Percentiles rank a stretch among this genome's conserved stretches.
These are phyloP conservation scores for Collybiopsis confluens DNA, from an alignment of 768 basidiomycete species.

Conservation along the genomic window DNA sequence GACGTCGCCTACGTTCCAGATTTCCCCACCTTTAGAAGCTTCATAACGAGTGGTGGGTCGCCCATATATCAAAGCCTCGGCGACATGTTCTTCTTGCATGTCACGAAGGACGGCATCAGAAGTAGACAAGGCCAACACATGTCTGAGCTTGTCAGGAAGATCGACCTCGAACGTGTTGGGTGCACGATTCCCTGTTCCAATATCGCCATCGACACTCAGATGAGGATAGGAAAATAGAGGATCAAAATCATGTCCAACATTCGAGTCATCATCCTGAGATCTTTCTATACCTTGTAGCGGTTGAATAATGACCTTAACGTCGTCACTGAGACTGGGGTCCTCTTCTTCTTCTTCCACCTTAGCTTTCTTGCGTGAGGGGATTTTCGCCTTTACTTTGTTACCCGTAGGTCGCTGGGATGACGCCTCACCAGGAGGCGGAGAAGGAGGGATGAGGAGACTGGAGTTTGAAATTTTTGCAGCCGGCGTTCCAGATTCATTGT, in stretches of 20 bases:
- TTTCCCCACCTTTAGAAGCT: slow-evolving; percentile 59
- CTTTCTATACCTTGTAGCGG: not conserved
- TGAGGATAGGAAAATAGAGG: slow-evolving; percentile 28
- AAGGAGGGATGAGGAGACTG: slow-evolving; percentile 55
- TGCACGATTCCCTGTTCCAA: slow-evolving; percentile 26
- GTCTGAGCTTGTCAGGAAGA: slow-evolving; percentile 62
- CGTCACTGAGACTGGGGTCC: slow-evolving; percentile 20
- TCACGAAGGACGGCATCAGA: slow-evolving; percentile 34
- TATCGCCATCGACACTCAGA: slow-evolving; percentile 17
- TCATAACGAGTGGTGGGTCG: slow-evolving; percentile 53
- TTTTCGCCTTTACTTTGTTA: slow-evolving; percentile 30
- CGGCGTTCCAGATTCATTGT: slow-evolving; percentile 14
- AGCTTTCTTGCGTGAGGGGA: slow-evolving; percentile 11
- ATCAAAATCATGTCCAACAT: slow-evolving; percentile 23
- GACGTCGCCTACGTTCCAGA: slow-evolving; percentile 71
- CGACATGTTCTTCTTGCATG: slow-evolving; percentile 48
- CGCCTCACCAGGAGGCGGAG: slow-evolving; percentile 57
- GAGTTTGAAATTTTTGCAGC: slow-evolving; percentile 9
- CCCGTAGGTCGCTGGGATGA: slow-evolving; percentile 5
- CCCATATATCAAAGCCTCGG: slow-evolving; percentile 59
- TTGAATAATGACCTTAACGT: slow-evolving; percentile 28
- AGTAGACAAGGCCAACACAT: slow-evolving; percentile 59
- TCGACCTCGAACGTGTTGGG: slow-evolving; percentile 43
- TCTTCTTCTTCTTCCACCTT: slow-evolving; percentile 24
- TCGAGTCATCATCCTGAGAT: slow-evolving; percentile 21